Evolutionary conservation across 2,329 filamentous ascomycete genomes (phyloP).

Genomic region (Aspergillus fumigatiaffinis): DNA sequence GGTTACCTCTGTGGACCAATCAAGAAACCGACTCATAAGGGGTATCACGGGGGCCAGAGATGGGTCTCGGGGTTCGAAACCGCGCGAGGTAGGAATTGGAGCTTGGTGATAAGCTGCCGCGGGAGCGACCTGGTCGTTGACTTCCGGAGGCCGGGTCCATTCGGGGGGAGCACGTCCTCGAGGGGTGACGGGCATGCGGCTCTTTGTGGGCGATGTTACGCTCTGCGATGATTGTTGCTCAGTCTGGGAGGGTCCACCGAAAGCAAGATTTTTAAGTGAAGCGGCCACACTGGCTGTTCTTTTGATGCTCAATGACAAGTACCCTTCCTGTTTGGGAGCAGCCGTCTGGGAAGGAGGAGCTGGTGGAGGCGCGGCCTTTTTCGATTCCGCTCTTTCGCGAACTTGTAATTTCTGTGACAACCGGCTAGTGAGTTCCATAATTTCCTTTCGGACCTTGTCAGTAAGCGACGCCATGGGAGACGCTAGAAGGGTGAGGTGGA

Average conservation of each 20-base stretch:
- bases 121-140: conserved; percentile 64
- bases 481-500: conserved; percentile 72
- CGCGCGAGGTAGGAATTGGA: conserved; percentile 72
- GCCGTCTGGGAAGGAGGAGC: conserved; percentile 45
- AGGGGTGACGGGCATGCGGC: conserved; percentile 38
- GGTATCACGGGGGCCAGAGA: conserved; percentile 64
- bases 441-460: conserved; percentile 68
- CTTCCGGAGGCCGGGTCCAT: conserved; percentile 66
- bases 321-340: conserved; percentile 55
- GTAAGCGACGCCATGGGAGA: conserved; percentile 71
- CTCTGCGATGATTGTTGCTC: conserved; percentile 25
- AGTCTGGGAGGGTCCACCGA: conserved; percentile 43
- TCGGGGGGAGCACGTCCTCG: conserved; percentile 54
- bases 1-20: conserved; percentile 81
- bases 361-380: conserved; percentile 38
- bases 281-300: conserved; percentile 63
- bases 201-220: conserved; percentile 28
- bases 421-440: conserved; percentile 33
- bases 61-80: conserved; percentile 62
- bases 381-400: conserved; percentile 30
- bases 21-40: conserved; percentile 76
- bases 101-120: conserved; percentile 71
- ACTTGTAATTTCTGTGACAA: conserved; percentile 38
- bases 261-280: conserved; percentile 59
- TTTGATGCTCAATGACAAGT: conserved; percentile 57